Evolutionary conservation across 2,329 filamentous ascomycete genomes (phyloP), one percentile per base, ranked within the genome.

Genomic region (Ophiostoma angusticollis): DNA sequence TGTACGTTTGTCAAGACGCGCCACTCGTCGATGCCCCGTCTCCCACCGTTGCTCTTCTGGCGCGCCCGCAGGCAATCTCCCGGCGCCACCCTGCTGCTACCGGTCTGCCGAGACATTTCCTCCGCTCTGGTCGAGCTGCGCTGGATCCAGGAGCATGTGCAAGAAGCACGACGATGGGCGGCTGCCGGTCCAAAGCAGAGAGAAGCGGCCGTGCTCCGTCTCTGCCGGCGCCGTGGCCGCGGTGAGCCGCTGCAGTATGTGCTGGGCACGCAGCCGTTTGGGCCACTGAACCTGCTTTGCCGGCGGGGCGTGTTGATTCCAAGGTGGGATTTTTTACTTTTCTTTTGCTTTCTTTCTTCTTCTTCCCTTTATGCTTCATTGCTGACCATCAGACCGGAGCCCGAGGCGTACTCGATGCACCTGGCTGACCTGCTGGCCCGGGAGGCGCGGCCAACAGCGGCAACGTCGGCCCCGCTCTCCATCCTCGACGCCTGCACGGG

Each of bases 401-500:
- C 82, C 4, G 81, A 85, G 58, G 69, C 77, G 3, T 83, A 79
- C 54, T 74, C 71, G 1, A 56, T 63, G 21, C 61, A 75, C 48
- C 61, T 83, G 9, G 70, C 68, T 25, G 53, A 59, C 9, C 14
- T 29, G 39, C 46, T 35, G 27, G 45, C 31, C 2, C 14, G 17
- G 11, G 14, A 19, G 25, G n/a, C 39, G 23, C 24, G 24, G 7
- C 12, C 14, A 23, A 19, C 27, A 30, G 6, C 13, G 9, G 11
- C 40, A 4, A 29, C 24, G 23, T 17, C 37, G 5, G 9, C 21
- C 2, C 14, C 40, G 13, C 49, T 93, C 11, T 70, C 67, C 11
- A 64, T 96, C 29, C 58, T 95, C 8, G 91, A 98, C 57, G 65
- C 95, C 22, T 96, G 91, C 58, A 87, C 85, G 0, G 91, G 91